Base-by-base conservation (phyloP, 2,329 filamentous ascomycete genomes). In the Dothideomycetes sp. region DNA sequence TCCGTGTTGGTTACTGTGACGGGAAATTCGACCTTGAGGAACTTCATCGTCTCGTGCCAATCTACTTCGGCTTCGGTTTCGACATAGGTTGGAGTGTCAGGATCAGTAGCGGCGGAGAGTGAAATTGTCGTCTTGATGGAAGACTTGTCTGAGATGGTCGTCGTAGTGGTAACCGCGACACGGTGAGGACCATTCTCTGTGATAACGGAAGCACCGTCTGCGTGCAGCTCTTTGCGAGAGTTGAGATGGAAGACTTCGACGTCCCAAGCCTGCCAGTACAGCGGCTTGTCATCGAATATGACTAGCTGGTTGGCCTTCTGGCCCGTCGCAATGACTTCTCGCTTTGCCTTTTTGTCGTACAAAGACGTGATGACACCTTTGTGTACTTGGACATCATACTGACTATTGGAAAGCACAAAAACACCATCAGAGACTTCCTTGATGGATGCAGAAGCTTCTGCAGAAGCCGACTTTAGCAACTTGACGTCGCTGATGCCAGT, bases 241-340 rank as follows among this genome's bases (percentile, higher is more conserved):
- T 93, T 79, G 18, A 96, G 74, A 53, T 98, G 91, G 65, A 81
- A 98, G 19, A 96, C 88, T 61, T 98, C 91, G 4, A 96, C 89
- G 59, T 98, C 89, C 88, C 89, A 94, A 3, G 87, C 88, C 63
- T 95, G 85, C 88, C 87, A 96, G 66, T 93, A 94, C 17, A 95
- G 73, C 16, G 88, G 88, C 64, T 96, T 95, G 64, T 98, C 91
- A 55, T 98, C 91, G 53, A 93, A 96, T 17, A 96, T 78, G 47
- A 96, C 88, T 37, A 91, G 77, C 56, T 95, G 87, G 49, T 94
- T 94, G 17, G 82, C 88, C 58, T 88, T 88, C 17, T 75, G 73
- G 19, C 70, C 73, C 44, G 72, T 67, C 3, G 84, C 72, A 36
- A 98, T 74, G 15, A 94, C 63, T 58, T 98, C 87, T 37, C 89